Conservation (phyloP, 2,329 filamentous ascomycete genomes). For the Talaromyces sp. region DNA sequence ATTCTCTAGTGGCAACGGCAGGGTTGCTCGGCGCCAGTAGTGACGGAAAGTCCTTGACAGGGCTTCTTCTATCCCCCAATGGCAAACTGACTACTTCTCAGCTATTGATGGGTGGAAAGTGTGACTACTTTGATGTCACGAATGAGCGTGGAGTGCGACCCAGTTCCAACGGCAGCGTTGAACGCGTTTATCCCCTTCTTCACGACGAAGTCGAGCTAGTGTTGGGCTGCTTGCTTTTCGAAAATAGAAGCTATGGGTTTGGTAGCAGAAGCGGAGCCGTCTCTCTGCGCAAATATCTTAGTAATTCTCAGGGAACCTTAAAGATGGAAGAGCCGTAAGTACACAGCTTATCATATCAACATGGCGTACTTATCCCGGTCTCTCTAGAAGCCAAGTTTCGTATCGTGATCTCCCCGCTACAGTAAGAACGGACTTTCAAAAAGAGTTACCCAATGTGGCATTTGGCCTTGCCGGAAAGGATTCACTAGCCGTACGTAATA, state of each 20-base stretch:
- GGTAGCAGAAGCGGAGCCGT: too few species aligned
- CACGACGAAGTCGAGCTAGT: too few species aligned
- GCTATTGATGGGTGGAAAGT: neutral
- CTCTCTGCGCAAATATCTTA: neutral
- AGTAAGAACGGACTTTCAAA: neutral
- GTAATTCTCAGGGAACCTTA: neutral
- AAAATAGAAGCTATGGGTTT: too few species aligned
- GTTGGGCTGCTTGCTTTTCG: too few species aligned
- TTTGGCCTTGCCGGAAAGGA: neutral
- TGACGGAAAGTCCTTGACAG: neutral
- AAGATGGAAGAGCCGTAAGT: neutral
- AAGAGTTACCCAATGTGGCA: neutral
- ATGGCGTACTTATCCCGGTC: neutral
- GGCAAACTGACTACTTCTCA: too few species aligned
- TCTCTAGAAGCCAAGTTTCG: neutral
- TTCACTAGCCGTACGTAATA: neutral
- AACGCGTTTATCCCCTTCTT: too few species aligned
- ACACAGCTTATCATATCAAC: neutral
- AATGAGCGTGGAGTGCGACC: too few species aligned
- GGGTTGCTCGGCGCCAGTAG: neutral
- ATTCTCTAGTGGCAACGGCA: neutral
- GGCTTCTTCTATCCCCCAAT: too few species aligned
- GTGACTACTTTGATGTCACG: too few species aligned
- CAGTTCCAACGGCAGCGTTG: too few species aligned
- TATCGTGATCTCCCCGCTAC: neutral